Percentiles rank a stretch among this genome's conserved stretches.
Conservation (phyloP, 208 protist species). For the Trypanosoma congolense region DNA sequence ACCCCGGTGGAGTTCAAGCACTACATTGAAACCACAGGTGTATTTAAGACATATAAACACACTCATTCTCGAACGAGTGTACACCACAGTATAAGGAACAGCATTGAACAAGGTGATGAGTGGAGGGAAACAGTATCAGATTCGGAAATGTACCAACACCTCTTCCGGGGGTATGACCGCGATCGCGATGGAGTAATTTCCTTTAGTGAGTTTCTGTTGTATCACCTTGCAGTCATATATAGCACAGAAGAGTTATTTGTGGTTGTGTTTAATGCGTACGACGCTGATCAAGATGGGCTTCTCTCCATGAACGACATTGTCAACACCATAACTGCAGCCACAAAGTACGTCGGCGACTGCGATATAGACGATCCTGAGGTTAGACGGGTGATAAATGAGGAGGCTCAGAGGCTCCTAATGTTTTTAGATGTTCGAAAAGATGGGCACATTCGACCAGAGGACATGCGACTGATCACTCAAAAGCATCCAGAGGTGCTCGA, state of each 20-base stretch:
- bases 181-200: conserved; percentile 84
- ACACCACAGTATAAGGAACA: neutral
- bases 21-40: conserved; percentile 76
- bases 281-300: conserved; percentile 88
- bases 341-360: conserved; percentile 85
- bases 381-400: conserved; percentile 66
- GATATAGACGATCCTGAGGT: conserved; percentile 76
- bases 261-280: conserved; percentile 90
- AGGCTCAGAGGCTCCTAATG: conserved; percentile 72
- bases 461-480: conserved; percentile 75
- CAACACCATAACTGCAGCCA: conserved; percentile 84
- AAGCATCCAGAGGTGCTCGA: conserved; percentile 85
- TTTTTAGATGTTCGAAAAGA: conserved; percentile 82
- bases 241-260: conserved; percentile 85
- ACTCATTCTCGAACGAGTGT: conserved; percentile 9
- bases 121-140: conserved; percentile 20
- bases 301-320: conserved; percentile 82
- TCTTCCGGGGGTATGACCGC: conserved; percentile 85
- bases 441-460: conserved; percentile 61
- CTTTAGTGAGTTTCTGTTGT: conserved; percentile 87
- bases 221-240: conserved; percentile 85
- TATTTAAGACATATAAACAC: conserved; percentile 69
- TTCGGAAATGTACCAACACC: conserved; percentile 62
- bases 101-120: conserved; percentile 17
- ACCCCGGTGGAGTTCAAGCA: conserved; percentile 65